Conservation (phyloP, 2,329 filamentous ascomycete genomes). For the Sphaerulina vaccinii region DNA sequence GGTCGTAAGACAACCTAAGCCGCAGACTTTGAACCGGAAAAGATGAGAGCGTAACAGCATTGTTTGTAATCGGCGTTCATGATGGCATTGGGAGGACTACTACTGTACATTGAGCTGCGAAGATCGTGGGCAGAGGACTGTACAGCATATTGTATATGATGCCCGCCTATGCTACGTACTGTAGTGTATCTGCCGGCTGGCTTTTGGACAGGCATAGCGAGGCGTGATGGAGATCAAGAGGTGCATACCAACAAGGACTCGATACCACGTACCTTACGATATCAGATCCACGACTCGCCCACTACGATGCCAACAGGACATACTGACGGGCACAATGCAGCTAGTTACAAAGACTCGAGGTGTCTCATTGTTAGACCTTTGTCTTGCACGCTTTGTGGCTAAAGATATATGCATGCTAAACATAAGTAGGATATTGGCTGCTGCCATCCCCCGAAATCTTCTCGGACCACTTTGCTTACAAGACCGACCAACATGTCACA, state of each 20-base stretch:
- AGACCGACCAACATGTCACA: too few species aligned
- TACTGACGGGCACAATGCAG: too few species aligned
- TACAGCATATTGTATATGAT: slow-evolving; percentile 15
- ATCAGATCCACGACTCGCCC: too few species aligned
- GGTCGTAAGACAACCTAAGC: slow-evolving; percentile 22
- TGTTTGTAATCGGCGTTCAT: slow-evolving; percentile 1
- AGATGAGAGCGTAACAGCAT: slow-evolving; percentile 8
- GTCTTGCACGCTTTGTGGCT: neutral
- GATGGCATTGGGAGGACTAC: neutral
- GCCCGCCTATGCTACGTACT: slow-evolving; percentile 5
- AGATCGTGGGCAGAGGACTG: slow-evolving; percentile 13
- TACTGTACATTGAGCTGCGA: neutral
- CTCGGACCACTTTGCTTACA: too few species aligned
- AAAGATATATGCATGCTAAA: neutral
- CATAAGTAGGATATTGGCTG: too few species aligned
- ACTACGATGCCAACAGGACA: too few species aligned
- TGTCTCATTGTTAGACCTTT: neutral
- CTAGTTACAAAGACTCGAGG: neutral
- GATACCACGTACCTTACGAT: too few species aligned
- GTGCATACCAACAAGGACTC: neutral
- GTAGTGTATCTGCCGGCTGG: neutral
- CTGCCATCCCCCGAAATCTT: too few species aligned
- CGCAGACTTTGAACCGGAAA: slow-evolving; percentile 23
- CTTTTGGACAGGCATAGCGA: slow-evolving; percentile 8
- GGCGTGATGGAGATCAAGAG: neutral